Conservation (phyloP, 164 flowering plant species). For the grape (Vitis vinifera) region ASM3070453v1 NC_081817.1:6531001-6531500, state of each 20-base stretch:
- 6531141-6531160: not conserved
- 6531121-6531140: not conserved
- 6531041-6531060: too few relatives aligned
- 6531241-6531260: slow-evolving; percentile 53
- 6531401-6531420: slow-evolving; percentile 25
- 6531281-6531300: slow-evolving; percentile 74
- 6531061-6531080: too few relatives aligned
- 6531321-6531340: slow-evolving; percentile 48
- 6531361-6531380: slow-evolving; percentile 78
- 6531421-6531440: not conserved
- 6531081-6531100: not conserved
- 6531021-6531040: too few relatives aligned
- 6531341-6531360: slow-evolving; percentile 63
- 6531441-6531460: not conserved
- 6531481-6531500: not conserved
- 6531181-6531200: not conserved
- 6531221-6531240: slow-evolving; percentile 75
- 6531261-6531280: slow-evolving; percentile 46
- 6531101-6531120: not conserved
- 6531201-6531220: slow-evolving; percentile 29
- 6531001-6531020: too few relatives aligned
- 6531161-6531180: not conserved
- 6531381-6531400: slow-evolving; percentile 66
- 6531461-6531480: not conserved
- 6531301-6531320: slow-evolving; percentile 83